Percentiles rank a stretch among this genome's conserved stretches.
These are phyloP conservation scores for Microcera coccophila DNA, from an alignment of 2,329 filamentous ascomycete genomes.

Conservation along the genomic window DNA sequence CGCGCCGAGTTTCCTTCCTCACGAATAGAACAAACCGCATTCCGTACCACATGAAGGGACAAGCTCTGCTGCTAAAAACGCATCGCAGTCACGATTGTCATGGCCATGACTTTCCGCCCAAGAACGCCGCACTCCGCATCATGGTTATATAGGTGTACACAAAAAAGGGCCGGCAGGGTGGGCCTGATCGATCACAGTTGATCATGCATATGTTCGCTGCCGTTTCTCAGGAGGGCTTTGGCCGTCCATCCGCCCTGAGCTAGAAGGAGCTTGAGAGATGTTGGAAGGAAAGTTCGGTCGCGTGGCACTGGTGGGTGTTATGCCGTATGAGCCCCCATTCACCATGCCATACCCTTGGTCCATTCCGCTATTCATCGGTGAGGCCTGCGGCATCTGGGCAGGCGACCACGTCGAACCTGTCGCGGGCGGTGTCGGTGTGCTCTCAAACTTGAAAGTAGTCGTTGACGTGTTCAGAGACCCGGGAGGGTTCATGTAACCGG, in stretches of 20 bases:
- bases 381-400: constrained; percentile 48
- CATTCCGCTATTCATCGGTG: constrained; percentile 40
- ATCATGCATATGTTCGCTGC: constrained; percentile 38
- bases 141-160: constrained; percentile 15
- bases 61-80: constrained; percentile 7
- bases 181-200: background rate
- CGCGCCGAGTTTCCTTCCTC: no score
- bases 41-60: no score
- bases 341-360: constrained; percentile 46
- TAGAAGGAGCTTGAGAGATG: constrained; percentile 18
- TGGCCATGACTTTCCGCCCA: constrained; percentile 9
- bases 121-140: constrained; percentile 25
- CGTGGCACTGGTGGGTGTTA: constrained; percentile 31
- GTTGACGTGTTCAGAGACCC: constrained; percentile 23
- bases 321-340: constrained; percentile 37
- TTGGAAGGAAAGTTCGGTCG: constrained; percentile 25
- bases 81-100: constrained; percentile 3
- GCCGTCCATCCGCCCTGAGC: constrained; percentile 32
- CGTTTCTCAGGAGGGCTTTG: constrained; percentile 51
- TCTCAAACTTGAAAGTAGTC: constrained; percentile 47
- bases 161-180: constrained; percentile 9
- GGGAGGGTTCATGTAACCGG: constrained; percentile 35
- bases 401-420: constrained; percentile 51
- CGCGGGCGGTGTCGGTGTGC: constrained; percentile 52
- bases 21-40: no score